Conservation (phyloP, 148 eudicot species). For the Persicaria maculosa region DNA sequence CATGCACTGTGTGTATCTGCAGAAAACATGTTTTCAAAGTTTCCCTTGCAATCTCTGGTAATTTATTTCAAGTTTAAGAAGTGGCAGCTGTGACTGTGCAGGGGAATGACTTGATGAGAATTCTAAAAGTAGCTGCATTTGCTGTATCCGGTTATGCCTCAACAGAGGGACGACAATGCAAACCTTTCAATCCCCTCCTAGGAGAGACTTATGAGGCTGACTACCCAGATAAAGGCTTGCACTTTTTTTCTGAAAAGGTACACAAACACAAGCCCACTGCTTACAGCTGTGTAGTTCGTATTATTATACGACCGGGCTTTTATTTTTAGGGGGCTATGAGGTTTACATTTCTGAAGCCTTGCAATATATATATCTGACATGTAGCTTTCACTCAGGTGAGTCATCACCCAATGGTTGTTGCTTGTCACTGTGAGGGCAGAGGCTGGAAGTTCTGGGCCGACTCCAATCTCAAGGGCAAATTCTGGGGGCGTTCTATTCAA, state of each 20-base stretch:
- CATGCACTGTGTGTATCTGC: neutral
- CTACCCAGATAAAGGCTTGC: conserved; percentile 84
- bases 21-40: neutral
- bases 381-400: conserved; percentile 49
- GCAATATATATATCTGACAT: neutral
- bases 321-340: neutral
- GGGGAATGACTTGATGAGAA: conserved; percentile 85
- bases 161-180: conserved; percentile 79
- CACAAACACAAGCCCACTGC: neutral
- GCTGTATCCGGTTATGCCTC: conserved; percentile 95
- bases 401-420: conserved; percentile 67
- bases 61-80: neutral
- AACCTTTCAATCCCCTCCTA: conserved; percentile 94
- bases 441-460: conserved; percentile 98
- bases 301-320: neutral
- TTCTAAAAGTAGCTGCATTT: conserved; percentile 88
- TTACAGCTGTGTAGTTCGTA: neutral
- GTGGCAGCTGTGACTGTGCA: conserved; percentile 16
- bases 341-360: neutral
- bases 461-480: conserved; percentile 75
- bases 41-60: neutral
- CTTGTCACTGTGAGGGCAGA: conserved; percentile 41
- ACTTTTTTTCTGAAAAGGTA: conserved; percentile 92
- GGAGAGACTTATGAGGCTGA: conserved; percentile 99
- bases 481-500: conserved; percentile 96